Percentiles rank a stretch among this genome's conserved stretches.
Conservation (phyloP, 371 early-diverging fungal genomes). For the Mucor irregularis region DNA sequence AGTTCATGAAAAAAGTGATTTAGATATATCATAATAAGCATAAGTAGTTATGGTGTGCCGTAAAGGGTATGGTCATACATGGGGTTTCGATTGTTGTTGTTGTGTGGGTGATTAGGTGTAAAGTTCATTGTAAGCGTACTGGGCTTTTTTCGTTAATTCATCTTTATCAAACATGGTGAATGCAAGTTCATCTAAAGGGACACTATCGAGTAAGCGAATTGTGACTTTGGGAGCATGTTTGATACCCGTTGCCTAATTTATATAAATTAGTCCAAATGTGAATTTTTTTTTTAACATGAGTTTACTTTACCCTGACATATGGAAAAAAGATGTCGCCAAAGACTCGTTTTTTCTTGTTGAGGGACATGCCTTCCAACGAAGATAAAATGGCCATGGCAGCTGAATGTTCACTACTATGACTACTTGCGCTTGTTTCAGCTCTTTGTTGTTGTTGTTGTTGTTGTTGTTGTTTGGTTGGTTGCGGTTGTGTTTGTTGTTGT, state of each 20-base stretch:
- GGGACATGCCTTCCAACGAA: conserved; percentile 24
- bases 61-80: no score
- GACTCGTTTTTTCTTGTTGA: conserved; percentile 32
- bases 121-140: conserved; percentile 10
- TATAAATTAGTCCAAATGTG: neutral
- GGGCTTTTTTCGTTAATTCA: conserved; percentile 18
- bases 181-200: conserved; percentile 48
- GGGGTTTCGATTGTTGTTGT: neutral
- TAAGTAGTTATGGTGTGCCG: neutral
- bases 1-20: neutral
- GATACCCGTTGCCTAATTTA: conserved; percentile 35
- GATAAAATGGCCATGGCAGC: conserved; percentile 14
- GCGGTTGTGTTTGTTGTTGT: neutral
- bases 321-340: conserved; percentile 40
- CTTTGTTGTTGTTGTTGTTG: no score
- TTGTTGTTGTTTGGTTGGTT: neutral
- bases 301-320: conserved; percentile 30
- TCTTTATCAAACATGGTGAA: conserved; percentile 44
- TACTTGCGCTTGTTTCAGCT: no score
- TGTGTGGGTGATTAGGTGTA: neutral
- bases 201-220: conserved; percentile 48
- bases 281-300: neutral
- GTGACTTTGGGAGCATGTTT: conserved; percentile 51
- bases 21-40: neutral
- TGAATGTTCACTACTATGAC: neutral